These are phyloP conservation scores for Zygosaccharomyces rouxii DNA, from an alignment of 805 yeast genomes.

Conservation along the genomic window DNA sequence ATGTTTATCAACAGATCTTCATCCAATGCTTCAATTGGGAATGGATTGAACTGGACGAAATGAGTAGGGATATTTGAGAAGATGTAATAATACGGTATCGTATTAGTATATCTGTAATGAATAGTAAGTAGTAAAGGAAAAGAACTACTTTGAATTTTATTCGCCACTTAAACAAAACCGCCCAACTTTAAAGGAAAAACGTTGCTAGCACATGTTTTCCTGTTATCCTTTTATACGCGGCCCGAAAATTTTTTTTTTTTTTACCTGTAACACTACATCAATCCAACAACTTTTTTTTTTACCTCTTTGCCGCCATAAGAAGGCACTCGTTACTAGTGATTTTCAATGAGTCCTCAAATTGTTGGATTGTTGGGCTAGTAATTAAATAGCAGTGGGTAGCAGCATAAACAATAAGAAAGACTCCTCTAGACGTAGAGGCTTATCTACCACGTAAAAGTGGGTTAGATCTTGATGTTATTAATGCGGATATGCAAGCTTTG, in stretches of 20 bases:
- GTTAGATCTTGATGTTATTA: background rate
- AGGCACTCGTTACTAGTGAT: background rate
- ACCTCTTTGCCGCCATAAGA: slow-evolving; percentile 5
- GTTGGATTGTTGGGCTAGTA: slow-evolving; percentile 4
- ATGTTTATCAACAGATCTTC: slow-evolving; percentile 2
- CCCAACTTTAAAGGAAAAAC: slow-evolving; percentile 2
- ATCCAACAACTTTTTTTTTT: slow-evolving; percentile 6
- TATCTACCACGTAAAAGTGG: too few species aligned
- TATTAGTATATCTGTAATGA: background rate
- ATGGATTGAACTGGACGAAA: background rate
- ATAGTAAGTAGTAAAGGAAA: background rate
- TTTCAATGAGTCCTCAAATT: background rate
- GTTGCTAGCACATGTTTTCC: slow-evolving; percentile 5
- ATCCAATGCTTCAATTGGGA: slow-evolving; percentile 6
- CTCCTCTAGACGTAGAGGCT: too few species aligned
- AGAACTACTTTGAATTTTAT: background rate
- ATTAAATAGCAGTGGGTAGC: too few species aligned
- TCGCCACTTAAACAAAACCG: slow-evolving; percentile 6
- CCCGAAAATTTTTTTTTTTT: slow-evolving; percentile 5
- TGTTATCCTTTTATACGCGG: slow-evolving; percentile 6
- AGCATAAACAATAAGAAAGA: too few species aligned
- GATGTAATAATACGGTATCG: background rate
- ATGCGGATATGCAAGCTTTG: background rate
- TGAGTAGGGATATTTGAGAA: background rate
- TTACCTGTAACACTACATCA: slow-evolving; percentile 1